These are phyloP conservation scores for Cytospora schulzeri DNA, from an alignment of 2,329 filamentous ascomycete genomes.

Conservation along the genomic window DNA sequence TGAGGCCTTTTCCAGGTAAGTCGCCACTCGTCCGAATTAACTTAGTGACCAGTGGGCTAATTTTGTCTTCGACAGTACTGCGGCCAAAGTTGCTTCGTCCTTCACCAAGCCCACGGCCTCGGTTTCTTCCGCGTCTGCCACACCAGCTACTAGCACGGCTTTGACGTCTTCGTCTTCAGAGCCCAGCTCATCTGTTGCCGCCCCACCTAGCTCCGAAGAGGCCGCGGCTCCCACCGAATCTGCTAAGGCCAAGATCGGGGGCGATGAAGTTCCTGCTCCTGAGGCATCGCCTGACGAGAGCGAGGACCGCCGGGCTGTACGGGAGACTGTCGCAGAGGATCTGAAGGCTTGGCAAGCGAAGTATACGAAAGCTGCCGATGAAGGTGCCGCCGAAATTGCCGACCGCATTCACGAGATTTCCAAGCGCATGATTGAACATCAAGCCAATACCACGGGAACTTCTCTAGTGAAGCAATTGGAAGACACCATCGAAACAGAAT, in stretches of 20 bases:
- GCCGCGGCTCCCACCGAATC: slow-evolving; percentile 30
- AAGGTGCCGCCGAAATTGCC: slow-evolving; percentile 75
- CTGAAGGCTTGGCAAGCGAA: slow-evolving; percentile 85
- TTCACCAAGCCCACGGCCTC: slow-evolving; percentile 40
- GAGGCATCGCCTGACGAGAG: slow-evolving; percentile 50
- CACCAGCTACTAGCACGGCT: slow-evolving; percentile 29
- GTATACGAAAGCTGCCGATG: slow-evolving; percentile 81
- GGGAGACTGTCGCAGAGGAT: slow-evolving; percentile 74
- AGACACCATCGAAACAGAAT: slow-evolving; percentile 63
- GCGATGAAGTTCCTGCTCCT: slow-evolving; percentile 46
- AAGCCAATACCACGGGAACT: slow-evolving; percentile 67
- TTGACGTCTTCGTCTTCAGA: slow-evolving; percentile 25
- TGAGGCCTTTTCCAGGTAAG: slow-evolving; percentile 37
- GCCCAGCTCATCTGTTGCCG: slow-evolving; percentile 27
- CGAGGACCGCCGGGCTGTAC: slow-evolving; percentile 58
- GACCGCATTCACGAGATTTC: slow-evolving; percentile 63
- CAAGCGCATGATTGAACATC: slow-evolving; percentile 58
- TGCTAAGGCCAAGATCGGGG: slow-evolving; percentile 29
- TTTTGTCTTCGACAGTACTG: slow-evolving; percentile 29
- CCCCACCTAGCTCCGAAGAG: slow-evolving; percentile 30
- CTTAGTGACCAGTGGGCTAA: background rate
- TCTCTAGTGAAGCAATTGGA: slow-evolving; percentile 70
- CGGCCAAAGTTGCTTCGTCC: slow-evolving; percentile 38
- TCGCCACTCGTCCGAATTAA: background rate
- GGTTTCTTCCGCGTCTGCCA: slow-evolving; percentile 31